These are phyloP conservation scores for Trichosporon sp. DNA, from an alignment of 1,284 basidiomycete species.

Conservation along the genomic window DNA sequence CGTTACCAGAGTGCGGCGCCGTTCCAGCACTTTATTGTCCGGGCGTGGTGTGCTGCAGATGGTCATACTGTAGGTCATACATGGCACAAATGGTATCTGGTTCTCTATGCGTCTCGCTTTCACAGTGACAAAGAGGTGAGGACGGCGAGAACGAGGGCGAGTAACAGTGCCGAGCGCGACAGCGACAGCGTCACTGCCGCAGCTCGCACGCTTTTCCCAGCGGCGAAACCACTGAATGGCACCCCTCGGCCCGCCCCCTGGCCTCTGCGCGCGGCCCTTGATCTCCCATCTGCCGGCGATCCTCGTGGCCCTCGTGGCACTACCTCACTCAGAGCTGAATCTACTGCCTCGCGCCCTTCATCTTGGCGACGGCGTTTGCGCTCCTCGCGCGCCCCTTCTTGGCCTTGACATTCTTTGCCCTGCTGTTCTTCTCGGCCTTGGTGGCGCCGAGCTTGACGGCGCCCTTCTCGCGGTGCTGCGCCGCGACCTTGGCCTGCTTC, in stretches of 20 bases:
- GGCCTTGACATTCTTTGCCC: constrained; percentile 37
- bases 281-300: too few species aligned
- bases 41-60: neutral
- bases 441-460: constrained; percentile 36
- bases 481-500: constrained; percentile 59
- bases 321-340: too few species aligned
- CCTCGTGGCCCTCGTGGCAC: too few species aligned
- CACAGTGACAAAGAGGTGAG: too few species aligned
- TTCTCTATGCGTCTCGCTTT: too few species aligned
- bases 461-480: constrained; percentile 58
- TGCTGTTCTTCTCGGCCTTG: constrained; percentile 29
- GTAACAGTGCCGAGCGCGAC: too few species aligned
- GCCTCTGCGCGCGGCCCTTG: neutral
- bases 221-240: too few species aligned
- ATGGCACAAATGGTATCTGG: too few species aligned
- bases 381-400: constrained; percentile 47
- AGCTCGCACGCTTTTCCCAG: too few species aligned
- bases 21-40: neutral
- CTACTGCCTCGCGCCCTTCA: constrained; percentile 40
- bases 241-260: neutral
- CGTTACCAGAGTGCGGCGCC: neutral
- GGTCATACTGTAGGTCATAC: too few species aligned
- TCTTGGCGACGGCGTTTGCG: constrained; percentile 43
- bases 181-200: too few species aligned
- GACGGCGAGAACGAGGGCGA: too few species aligned